Percentiles rank a stretch among this genome's conserved stretches.
These are phyloP conservation scores for Cydonia oblonga DNA, from an alignment of 331 rosid genomes.

Conservation along the genomic window DNA sequence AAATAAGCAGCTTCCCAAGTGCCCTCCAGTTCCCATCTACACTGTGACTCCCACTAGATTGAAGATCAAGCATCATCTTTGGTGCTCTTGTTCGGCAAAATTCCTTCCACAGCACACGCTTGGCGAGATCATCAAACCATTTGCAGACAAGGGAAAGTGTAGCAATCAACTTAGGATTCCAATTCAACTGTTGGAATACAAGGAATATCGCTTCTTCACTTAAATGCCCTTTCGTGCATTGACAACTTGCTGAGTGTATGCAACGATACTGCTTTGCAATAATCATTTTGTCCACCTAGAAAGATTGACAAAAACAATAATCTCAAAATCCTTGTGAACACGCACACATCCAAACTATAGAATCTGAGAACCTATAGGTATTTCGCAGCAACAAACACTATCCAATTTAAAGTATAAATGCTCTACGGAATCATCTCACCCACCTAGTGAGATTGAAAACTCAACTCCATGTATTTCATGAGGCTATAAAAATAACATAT, in stretches of 20 bases:
- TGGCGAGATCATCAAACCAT: conserved; percentile 98
- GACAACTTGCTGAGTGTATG: conserved; percentile 80
- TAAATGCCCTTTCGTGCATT: conserved; percentile 78
- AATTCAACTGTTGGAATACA: conserved; percentile 64
- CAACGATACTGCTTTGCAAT: conserved; percentile 83
- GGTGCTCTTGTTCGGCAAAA: conserved; percentile 87
- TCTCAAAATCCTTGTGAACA: background rate
- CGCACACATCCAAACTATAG: background rate
- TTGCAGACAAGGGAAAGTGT: conserved; percentile 76
- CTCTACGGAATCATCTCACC: background rate
- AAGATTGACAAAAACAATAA: conserved; percentile 1
- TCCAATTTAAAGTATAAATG: background rate
- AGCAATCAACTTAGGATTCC: conserved; percentile 88
- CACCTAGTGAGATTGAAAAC: background rate
- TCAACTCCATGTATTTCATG: background rate
- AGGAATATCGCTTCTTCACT: conserved; percentile 78
- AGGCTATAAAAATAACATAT: background rate
- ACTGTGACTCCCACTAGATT: conserved; percentile 79
- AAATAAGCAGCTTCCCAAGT: conserved; percentile 75
- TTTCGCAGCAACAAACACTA: background rate
- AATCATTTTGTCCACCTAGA: conserved; percentile 48
- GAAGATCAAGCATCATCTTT: conserved; percentile 91
- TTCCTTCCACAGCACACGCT: conserved; percentile 90
- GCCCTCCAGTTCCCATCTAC: conserved; percentile 97
- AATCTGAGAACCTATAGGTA: background rate